Percentiles rank a stretch among this genome's conserved stretches.
Conservation (phyloP, 2,329 filamentous ascomycete genomes). For the Ophiostoma sp. region DNA sequence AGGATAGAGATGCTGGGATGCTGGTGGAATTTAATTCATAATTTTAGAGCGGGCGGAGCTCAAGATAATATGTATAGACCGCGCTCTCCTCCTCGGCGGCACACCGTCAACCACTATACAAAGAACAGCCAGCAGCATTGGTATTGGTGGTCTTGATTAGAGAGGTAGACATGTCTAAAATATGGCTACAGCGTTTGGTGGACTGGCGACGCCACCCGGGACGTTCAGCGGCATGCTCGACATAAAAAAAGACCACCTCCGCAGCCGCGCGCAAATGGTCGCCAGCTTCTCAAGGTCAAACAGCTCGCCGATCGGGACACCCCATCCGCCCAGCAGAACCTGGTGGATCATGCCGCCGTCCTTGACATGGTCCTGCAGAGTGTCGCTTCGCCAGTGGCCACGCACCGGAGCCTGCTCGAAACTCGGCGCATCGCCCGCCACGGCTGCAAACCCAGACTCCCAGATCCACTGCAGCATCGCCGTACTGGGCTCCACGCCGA, state of each 20-base stretch:
- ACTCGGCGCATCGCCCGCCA: conserved; percentile 38
- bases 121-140: background rate
- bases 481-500: conserved; percentile 38
- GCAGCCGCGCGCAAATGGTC: background rate
- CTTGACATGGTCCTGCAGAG: background rate
- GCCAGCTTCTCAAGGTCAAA: conserved; percentile 2
- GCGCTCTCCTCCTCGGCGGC: background rate
- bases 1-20: too few species aligned
- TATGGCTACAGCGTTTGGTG: background rate
- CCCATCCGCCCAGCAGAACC: background rate
- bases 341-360: background rate
- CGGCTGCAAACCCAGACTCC: conserved; percentile 42
- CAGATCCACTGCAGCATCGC: conserved; percentile 42
- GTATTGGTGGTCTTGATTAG: background rate
- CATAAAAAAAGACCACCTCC: background rate
- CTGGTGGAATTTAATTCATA: background rate
- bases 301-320: background rate
- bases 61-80: background rate
- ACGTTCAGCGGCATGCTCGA: conserved; percentile 9
- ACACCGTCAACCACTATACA: background rate
- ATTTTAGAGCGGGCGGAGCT: background rate
- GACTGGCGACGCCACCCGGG: background rate
- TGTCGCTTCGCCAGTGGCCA: background rate
- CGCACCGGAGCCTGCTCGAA: background rate
- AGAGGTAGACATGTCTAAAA: background rate